Evolutionary conservation across 1,284 basidiomycete species (phyloP).

Genomic region (Boletus hoseneyae): DNA sequence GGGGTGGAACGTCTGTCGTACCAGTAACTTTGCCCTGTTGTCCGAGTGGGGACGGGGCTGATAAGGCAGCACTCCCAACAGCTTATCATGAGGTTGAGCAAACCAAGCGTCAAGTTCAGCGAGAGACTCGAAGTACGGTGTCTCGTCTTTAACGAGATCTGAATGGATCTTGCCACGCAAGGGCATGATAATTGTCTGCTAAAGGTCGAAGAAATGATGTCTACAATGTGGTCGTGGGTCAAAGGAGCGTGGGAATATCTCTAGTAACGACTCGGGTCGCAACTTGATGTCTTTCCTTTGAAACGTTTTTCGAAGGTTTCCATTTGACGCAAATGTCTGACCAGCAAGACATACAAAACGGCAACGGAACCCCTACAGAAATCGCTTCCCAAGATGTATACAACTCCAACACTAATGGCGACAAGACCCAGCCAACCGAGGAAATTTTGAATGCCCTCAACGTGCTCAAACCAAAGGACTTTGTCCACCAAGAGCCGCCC

Average conservation of each 20-base stretch:
- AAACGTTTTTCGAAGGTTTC: slow-evolving; percentile 32
- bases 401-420: slow-evolving; percentile 18
- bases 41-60: slow-evolving; percentile 33
- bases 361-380: slow-evolving; percentile 29
- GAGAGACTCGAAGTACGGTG: slow-evolving; percentile 41
- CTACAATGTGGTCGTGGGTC: not conserved
- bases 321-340: slow-evolving; percentile 35
- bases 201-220: no score
- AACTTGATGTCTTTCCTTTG: slow-evolving; percentile 18
- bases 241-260: slow-evolving; percentile 28
- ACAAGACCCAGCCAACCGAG: slow-evolving; percentile 38
- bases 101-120: slow-evolving; percentile 42
- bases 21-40: slow-evolving; percentile 48
- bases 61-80: slow-evolving; percentile 42
- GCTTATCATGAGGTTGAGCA: slow-evolving; percentile 27
- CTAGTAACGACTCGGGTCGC: slow-evolving; percentile 3
- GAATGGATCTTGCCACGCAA: slow-evolving; percentile 38
- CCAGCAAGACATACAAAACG: slow-evolving; percentile 32
- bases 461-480: slow-evolving; percentile 34
- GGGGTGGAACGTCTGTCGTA: slow-evolving; percentile 25
- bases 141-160: slow-evolving; percentile 30
- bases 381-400: slow-evolving; percentile 29
- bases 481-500: slow-evolving; percentile 19
- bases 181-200: slow-evolving; percentile 33
- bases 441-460: slow-evolving; percentile 41